Evolutionary conservation across 2,329 filamentous ascomycete species (phyloP), one percentile per base, ranked within the genome.

Genomic region (Colletotrichum karsti): DNA sequence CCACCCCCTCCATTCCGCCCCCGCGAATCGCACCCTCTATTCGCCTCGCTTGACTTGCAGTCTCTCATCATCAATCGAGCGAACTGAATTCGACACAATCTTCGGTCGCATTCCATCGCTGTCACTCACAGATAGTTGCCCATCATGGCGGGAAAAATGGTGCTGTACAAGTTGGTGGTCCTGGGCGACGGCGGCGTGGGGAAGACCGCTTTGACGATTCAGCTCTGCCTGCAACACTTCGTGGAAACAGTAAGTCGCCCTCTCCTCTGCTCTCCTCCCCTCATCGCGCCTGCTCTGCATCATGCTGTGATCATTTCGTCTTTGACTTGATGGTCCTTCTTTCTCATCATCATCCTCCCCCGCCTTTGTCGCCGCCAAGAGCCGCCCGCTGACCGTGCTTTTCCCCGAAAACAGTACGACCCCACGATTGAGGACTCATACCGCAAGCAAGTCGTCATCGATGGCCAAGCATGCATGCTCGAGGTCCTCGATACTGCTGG

Each of bases 211-310:
- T 85, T 97, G 78, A 97, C 94, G 66, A 97, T 97, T 78, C 94
- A 99, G 90, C 87, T 99, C 75, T 98, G 96, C 81, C 84, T 98
- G 77, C 97, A 98, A 82, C 96, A 99, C 82, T 99, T 99, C 80
- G 95, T 98, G 76, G 95, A 98, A 84, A 98, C 94, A 70, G 89
- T 91, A 83, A 82, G 88, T 85, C 68, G 44, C 41, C 46, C 26
- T 41, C n/a, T n/a, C n/a, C n/a, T n/a, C n/a, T n/a, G n/a, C n/a
- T n/a, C n/a, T 39, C 24, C 48, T 50, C n/a, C 37, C 57, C 50
- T 62, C 51, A 26, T 53, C 33, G 58, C 61, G 50, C 28, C 42
- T 48, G 26, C 51, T 13, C 15, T 28, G 39, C 46, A 46, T 50
- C 63, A 60, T 39, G 50, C 28, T 30, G 30, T 22, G 22, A 48